phyloP scores from a whole-genome alignment of 352 stramenopile species.

The Pythium vanterpoolii region DNA sequence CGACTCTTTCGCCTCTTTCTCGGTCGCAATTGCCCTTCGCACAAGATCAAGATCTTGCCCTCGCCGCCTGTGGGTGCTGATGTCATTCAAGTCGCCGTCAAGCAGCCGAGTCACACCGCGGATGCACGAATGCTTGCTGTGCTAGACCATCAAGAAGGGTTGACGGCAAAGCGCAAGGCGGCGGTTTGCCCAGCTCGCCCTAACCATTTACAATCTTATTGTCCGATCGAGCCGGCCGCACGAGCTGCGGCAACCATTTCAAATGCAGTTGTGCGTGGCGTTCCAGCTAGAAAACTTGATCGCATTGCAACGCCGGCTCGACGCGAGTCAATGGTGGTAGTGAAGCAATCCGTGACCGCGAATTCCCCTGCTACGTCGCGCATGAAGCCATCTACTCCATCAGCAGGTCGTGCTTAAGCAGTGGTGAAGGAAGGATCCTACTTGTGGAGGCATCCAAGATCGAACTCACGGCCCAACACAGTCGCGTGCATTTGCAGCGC shows the following conservation, averaged over 20 bases:
- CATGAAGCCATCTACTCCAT: not conserved
- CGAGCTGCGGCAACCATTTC: not conserved
- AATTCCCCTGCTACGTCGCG: not conserved
- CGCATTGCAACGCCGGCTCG: not conserved
- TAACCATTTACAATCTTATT: not conserved
- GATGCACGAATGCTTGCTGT: not conserved
- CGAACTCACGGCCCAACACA: not conserved
- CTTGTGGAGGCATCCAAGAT: not conserved
- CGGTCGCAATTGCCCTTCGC: too few species aligned
- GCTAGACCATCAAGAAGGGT: not conserved
- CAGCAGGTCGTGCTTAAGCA: too few species aligned
- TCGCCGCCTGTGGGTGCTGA: too few species aligned
- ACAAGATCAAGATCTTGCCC: too few species aligned
- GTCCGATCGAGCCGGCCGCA: not conserved
- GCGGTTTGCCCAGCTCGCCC: not conserved
- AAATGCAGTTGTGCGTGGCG: not conserved
- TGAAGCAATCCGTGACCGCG: not conserved
- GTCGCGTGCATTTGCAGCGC: not conserved
- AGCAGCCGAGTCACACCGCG: not conserved
- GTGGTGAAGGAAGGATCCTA: too few species aligned
- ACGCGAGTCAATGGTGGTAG: not conserved
- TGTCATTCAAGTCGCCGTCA: too few species aligned
- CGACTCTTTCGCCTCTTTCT: too few species aligned
- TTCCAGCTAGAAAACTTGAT: not conserved
- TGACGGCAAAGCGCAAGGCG: not conserved